Base-by-base conservation (phyloP, 129 eudicot species). In the Kitagawia praeruptora region DNA sequence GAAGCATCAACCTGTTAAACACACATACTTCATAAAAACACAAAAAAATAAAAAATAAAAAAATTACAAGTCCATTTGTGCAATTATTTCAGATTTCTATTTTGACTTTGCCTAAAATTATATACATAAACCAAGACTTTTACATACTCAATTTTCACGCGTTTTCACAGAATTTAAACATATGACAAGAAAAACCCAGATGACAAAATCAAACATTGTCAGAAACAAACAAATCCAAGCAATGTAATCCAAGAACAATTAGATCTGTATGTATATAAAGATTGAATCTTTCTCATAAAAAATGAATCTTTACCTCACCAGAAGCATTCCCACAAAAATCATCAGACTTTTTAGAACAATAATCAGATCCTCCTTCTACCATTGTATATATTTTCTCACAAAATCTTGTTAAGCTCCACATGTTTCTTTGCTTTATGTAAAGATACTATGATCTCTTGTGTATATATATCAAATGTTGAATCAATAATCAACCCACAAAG, bases 301-400 rank as follows among this genome's bases (percentile, higher is more conserved):
- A 25, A 0, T 10, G 42, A 15, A 64, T 44, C 54, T 74, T 44
- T 83, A 89, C 93, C 92, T 89, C 92, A 82, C 87, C 87, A 61
- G 82, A 85, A 71, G 86, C 79, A 83, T 82, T 87, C n/a, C 89
- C 95, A 27, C 97, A 92, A 34, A 86, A 80, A 84, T 92, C 97
- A 88, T 92, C 97, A 3, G 92, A 75, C 49, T 92, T 92, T 79
- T 92, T 92, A 39, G 97, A 88, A 28, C 97, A 92, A 76, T 92
- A 89, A 79, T 82, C 89, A 92, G 97, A 92, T 86, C 97, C 97
- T 78, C 97, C 97, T 88, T 92, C 97, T 0, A 80, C 97, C 95
- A 92, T 87, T 81, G 75, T 44, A 84, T 80, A 85, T 28, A 87
- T 77, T 80, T 85, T 92, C 76, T 92, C 95, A 75, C 81, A 80